Percentiles rank a stretch among this genome's conserved stretches.
phyloP scores from a whole-genome alignment of 257 asterid species.

The Pogostemon cablin region DNA sequence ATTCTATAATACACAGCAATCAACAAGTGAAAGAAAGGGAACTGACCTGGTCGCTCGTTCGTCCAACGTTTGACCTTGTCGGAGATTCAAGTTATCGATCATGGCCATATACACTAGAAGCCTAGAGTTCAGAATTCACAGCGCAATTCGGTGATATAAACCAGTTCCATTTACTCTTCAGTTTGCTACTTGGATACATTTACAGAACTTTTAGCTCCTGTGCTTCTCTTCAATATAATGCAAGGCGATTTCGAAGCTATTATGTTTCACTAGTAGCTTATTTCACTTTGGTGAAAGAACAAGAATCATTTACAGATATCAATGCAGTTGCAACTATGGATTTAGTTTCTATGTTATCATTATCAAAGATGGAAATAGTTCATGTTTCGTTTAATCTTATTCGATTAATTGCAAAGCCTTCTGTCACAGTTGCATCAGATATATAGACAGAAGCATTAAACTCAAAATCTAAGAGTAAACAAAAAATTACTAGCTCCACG shows the following conservation, averaged over 20 bases:
- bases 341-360: background rate
- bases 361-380: background rate
- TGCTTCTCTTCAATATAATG: background rate
- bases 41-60: background rate
- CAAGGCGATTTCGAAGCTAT: background rate
- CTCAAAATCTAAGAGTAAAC: background rate
- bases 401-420: background rate
- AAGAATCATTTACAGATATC: background rate
- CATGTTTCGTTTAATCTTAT: background rate
- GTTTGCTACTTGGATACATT: background rate
- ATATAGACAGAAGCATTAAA: background rate
- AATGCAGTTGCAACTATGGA: background rate
- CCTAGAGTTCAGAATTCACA: background rate
- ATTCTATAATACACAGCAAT: background rate
- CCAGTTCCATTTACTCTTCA: background rate
- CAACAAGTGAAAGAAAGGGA: background rate
- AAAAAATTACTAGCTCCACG: background rate
- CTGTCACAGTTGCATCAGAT: slow-evolving; percentile 5
- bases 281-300: background rate
- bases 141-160: too few relatives aligned
- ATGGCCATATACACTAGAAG: background rate
- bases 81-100: background rate
- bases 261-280: background rate
- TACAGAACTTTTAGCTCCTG: background rate
- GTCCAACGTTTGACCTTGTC: background rate